These are phyloP conservation scores for Aspergillus biplanus DNA, from an alignment of 495 filamentous ascomycete species.

Conservation along the genomic window DNA sequence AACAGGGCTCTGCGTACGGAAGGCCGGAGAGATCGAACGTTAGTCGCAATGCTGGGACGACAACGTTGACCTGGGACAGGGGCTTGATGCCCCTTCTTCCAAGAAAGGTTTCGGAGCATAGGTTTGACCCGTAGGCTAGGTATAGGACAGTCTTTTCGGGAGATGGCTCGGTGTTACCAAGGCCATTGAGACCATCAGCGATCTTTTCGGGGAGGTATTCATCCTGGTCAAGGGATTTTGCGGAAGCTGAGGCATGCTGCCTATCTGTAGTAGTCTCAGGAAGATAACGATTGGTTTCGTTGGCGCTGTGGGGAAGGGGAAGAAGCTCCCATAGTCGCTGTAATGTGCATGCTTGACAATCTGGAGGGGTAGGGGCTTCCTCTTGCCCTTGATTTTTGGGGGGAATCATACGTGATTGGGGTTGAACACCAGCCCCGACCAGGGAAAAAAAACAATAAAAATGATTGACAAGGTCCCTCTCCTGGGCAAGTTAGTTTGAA, in stretches of 20 bases:
- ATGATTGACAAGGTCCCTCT: no score
- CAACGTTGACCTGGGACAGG: conserved; percentile 74
- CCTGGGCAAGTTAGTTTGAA: no score
- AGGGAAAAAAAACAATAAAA: no score
- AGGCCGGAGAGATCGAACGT: conserved; percentile 86
- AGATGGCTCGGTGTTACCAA: conserved; percentile 20
- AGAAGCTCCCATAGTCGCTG: conserved; percentile 17
- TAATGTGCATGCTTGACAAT: conserved; percentile 14
- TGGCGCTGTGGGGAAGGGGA: neutral
- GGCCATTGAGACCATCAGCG: conserved; percentile 18
- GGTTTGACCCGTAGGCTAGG: conserved; percentile 94
- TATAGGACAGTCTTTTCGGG: conserved; percentile 70
- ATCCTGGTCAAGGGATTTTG: conserved; percentile 22
- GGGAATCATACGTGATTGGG: no score
- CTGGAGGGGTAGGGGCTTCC: neutral
- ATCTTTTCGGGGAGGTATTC: conserved; percentile 33
- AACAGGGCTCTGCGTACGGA: conserved; percentile 88
- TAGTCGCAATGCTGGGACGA: conserved; percentile 73
- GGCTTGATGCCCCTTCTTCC: conserved; percentile 77
- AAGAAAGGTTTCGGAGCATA: conserved; percentile 74
- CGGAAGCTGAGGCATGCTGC: conserved; percentile 20
- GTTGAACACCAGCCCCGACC: no score
- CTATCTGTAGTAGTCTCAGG: conserved; percentile 15
- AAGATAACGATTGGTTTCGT: conserved; percentile 11
- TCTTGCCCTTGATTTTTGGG: neutral